Percentiles rank a stretch among this genome's conserved stretches.
phyloP scores from a whole-genome alignment of 371 early-diverging fungal genomes.

The Rhizomucor pusillus region DNA sequence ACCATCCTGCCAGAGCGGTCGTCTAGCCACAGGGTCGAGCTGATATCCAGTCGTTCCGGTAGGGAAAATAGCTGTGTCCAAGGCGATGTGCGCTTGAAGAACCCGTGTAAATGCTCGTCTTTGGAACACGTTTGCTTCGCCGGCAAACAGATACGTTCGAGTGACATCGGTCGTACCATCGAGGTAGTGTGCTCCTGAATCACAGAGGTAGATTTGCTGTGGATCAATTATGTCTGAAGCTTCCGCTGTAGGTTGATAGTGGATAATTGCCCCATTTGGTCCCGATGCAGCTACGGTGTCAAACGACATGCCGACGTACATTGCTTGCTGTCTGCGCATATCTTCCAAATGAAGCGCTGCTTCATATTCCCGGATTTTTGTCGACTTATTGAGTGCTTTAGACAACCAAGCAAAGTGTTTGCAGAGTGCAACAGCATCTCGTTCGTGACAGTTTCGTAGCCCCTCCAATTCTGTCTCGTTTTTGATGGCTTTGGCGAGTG shows the following conservation, averaged over 20 bases:
- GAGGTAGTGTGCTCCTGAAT: constrained; percentile 97
- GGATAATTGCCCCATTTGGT: constrained; percentile 94
- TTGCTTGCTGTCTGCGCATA: constrained; percentile 48
- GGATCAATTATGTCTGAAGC: constrained; percentile 64
- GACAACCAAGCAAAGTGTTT: constrained; percentile 96
- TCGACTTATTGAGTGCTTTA: constrained; percentile 64
- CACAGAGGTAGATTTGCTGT: constrained; percentile 89
- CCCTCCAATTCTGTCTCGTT: constrained; percentile 90
- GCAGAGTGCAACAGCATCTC: constrained; percentile 91
- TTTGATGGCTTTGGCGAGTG: constrained; percentile 86
- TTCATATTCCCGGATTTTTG: constrained; percentile 62
- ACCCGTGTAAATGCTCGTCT: constrained; percentile 96
- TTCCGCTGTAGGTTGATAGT: constrained; percentile 86
- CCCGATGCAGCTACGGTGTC: constrained; percentile 94
- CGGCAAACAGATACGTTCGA: constrained; percentile 91
- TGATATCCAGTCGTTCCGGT: constrained; percentile 84
- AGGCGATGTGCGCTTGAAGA: constrained; percentile 95
- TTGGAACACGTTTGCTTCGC: constrained; percentile 82
- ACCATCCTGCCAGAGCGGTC: constrained; percentile 89
- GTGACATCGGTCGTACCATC: constrained; percentile 99
- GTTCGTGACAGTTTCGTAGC: constrained; percentile 85
- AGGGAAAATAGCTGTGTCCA: constrained; percentile 88
- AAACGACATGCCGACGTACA: constrained; percentile 78
- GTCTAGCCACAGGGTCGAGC: constrained; percentile 88
- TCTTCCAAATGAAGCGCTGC: constrained; percentile 78